Evolutionary conservation across 805 yeast genomes (phyloP).

Genomic region (fission yeast (Schizosaccharomyces pombe)): DNA sequence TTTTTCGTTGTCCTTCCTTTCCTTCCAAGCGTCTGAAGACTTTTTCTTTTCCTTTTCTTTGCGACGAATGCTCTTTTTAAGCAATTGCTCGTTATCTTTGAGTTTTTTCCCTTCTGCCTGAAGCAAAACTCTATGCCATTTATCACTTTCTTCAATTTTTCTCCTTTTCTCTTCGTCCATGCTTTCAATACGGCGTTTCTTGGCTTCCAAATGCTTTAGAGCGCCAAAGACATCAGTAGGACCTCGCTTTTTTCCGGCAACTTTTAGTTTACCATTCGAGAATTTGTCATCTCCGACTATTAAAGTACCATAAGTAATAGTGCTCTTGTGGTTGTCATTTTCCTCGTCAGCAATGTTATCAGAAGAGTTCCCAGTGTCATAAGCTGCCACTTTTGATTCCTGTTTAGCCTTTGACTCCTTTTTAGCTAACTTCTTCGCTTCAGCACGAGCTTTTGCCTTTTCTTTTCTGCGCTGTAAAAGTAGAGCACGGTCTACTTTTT

Average conservation of each 20-base stretch:
- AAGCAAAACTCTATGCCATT: slow-evolving; percentile 65
- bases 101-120: slow-evolving; percentile 75
- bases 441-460: slow-evolving; percentile 21
- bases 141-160: slow-evolving; percentile 36
- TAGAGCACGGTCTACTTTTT: slow-evolving; percentile 57
- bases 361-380: too few species aligned
- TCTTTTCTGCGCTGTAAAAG: slow-evolving; percentile 39
- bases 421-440: slow-evolving; percentile 20
- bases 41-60: slow-evolving; percentile 64
- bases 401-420: too few species aligned
- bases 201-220: slow-evolving; percentile 46
- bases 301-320: slow-evolving; percentile 42
- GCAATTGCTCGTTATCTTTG: slow-evolving; percentile 69
- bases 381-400: too few species aligned
- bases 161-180: slow-evolving; percentile 34
- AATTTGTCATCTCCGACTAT: slow-evolving; percentile 42
- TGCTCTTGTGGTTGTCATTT: too few species aligned
- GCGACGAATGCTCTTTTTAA: slow-evolving; percentile 64
- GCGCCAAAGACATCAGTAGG: slow-evolving; percentile 77
- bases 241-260: slow-evolving; percentile 43
- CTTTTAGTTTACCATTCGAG: slow-evolving; percentile 26
- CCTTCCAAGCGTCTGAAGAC: slow-evolving; percentile 80
- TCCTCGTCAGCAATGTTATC: slow-evolving; percentile 51
- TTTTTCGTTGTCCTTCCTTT: slow-evolving; percentile 58
- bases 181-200: slow-evolving; percentile 36